Conservation (phyloP, 257 asterid genomes). For the Primulina eburnea region DNA sequence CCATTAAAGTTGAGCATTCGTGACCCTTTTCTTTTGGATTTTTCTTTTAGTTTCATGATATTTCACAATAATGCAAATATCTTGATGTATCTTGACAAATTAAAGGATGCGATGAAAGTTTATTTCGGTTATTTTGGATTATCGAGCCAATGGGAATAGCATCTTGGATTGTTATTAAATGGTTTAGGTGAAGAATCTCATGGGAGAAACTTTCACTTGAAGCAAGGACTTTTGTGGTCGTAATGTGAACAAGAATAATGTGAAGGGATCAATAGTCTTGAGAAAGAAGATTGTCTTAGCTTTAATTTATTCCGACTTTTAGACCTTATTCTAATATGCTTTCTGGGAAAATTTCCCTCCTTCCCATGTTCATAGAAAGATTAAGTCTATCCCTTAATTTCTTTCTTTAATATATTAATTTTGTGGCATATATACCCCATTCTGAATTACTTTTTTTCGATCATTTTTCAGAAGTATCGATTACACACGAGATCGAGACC, state of each 20-base stretch:
- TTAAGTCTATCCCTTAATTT: conserved; percentile 2
- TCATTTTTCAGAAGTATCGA: conserved; percentile 56
- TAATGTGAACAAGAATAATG: conserved; percentile 16
- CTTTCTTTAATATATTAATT: too few species aligned
- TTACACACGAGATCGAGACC: conserved; percentile 60
- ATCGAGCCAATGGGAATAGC: conserved; percentile 15
- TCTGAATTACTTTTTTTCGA: not conserved
- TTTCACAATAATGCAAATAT: not conserved
- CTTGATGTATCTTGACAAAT: too few species aligned
- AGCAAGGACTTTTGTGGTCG: conserved; percentile 9
- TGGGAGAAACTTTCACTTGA: conserved; percentile 23
- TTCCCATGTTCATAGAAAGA: not conserved
- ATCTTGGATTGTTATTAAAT: conserved; percentile 17
- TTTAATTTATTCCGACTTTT: conserved; percentile 8
- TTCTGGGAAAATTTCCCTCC: conserved; percentile 1
- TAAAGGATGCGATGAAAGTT: too few species aligned
- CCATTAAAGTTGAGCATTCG: too few species aligned
- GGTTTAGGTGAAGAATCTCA: conserved; percentile 15
- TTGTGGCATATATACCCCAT: not conserved
- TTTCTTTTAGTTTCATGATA: not conserved
- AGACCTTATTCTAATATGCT: not conserved
- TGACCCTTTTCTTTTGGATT: not conserved
- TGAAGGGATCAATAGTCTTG: conserved; percentile 24
- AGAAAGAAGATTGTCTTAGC: conserved; percentile 13
- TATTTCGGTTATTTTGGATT: too few species aligned